Conservation (phyloP, 768 basidiomycete genomes). For the Hericium coralloides region DNA sequence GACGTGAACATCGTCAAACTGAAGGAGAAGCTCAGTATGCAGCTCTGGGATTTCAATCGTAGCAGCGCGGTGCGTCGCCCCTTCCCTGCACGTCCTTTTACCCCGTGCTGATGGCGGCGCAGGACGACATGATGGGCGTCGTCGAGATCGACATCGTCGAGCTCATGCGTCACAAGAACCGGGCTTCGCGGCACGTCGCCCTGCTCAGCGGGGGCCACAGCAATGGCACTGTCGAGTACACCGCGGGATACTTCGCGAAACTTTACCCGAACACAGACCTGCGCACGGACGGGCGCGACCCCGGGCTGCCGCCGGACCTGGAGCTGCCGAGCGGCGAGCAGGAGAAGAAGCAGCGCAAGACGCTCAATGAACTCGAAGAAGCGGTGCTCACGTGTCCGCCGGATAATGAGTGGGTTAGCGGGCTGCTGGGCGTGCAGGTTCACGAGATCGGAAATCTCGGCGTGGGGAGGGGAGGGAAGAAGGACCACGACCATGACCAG, state of each 20-base stretch:
- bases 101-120: neutral
- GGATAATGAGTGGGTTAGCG: conserved; percentile 52
- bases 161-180: conserved; percentile 20
- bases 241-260: conserved; percentile 45
- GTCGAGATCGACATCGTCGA: conserved; percentile 31
- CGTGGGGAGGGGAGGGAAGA: conserved; percentile 17
- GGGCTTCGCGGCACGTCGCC: conserved; percentile 18
- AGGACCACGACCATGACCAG: conserved; percentile 45
- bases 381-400: conserved; percentile 38
- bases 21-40: conserved; percentile 52
- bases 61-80: conserved; percentile 18
- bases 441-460: conserved; percentile 61
- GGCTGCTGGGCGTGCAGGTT: conserved; percentile 55
- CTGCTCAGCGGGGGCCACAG: conserved; percentile 14
- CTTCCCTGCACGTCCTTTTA: neutral
- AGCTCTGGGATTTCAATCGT: conserved; percentile 67
- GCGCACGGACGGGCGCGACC: conserved; percentile 22
- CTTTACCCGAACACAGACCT: conserved; percentile 20
- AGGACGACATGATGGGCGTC: conserved; percentile 42
- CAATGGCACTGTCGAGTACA: conserved; percentile 36
- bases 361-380: conserved; percentile 25
- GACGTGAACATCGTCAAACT: conserved; percentile 58
- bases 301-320: conserved; percentile 29
- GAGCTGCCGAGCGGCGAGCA: conserved; percentile 35
- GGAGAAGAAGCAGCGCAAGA: conserved; percentile 19